Conservation (phyloP, 768 basidiomycete species). For the Phaeotremella skinneri region DNA sequence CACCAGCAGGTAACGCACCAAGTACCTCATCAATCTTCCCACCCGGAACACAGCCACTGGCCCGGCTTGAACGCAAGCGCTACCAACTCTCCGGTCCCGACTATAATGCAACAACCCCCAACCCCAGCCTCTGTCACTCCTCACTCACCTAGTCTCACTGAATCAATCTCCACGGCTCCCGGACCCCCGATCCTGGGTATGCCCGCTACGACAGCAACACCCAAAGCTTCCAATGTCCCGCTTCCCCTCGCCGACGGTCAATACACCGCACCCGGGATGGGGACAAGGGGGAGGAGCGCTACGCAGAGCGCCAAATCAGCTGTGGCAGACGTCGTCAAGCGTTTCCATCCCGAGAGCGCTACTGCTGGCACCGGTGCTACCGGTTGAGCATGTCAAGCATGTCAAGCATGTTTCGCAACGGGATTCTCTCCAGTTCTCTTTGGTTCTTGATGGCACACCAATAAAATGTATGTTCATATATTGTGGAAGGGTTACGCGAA, state of each 20-base stretch:
- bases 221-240: constrained; percentile 8
- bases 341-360: constrained; percentile 41
- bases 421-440: too few species aligned
- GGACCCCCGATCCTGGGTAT: constrained; percentile 7
- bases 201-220: constrained; percentile 3
- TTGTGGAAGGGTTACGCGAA: too few species aligned
- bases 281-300: constrained; percentile 41
- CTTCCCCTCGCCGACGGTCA: neutral
- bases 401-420: too few species aligned
- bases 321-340: constrained; percentile 51
- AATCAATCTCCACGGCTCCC: constrained; percentile 1
- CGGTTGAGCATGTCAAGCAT: too few species aligned
- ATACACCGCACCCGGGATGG: constrained; percentile 2
- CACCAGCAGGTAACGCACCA: neutral
- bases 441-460: too few species aligned
- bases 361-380: too few species aligned
- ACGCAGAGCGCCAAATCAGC: constrained; percentile 52
- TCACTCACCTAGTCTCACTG: neutral
- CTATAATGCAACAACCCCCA: constrained; percentile 30
- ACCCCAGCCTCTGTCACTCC: constrained; percentile 16
- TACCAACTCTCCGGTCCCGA: constrained; percentile 10
- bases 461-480: too few species aligned
- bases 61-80: neutral
- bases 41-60: neutral
- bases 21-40: neutral